These are phyloP conservation scores for Ogataea haglerorum DNA, from an alignment of 805 yeast genomes.

Conservation along the genomic window DNA sequence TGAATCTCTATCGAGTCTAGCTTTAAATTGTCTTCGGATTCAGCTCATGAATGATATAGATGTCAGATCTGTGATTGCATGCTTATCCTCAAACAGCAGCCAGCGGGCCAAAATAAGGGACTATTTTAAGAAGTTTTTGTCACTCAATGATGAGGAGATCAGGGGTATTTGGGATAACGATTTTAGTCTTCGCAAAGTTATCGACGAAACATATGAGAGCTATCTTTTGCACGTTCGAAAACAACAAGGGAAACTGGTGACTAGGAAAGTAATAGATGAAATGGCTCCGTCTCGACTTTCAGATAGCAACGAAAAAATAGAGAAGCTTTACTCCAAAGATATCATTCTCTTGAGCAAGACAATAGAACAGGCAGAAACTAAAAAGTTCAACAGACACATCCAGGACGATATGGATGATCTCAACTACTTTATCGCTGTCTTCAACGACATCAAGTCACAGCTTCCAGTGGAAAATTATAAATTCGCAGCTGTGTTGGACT, in stretches of 20 bases:
- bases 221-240: no score
- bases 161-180: constrained; percentile 11
- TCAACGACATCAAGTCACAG: constrained; percentile 44
- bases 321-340: constrained; percentile 22
- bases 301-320: background rate
- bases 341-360: constrained; percentile 35
- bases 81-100: background rate
- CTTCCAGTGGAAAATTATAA: constrained; percentile 20
- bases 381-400: constrained; percentile 47
- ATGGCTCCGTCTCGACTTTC: no score
- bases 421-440: constrained; percentile 44
- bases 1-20: constrained; percentile 15
- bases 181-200: no score
- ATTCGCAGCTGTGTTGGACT: constrained; percentile 51
- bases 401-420: constrained; percentile 68
- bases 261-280: no score
- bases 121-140: constrained; percentile 9
- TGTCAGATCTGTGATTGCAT: background rate
- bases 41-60: constrained; percentile 12
- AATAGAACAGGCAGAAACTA: constrained; percentile 44
- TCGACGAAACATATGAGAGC: no score
- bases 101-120: background rate
- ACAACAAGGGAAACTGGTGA: no score
- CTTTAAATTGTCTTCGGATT: constrained; percentile 25
- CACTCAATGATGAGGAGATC: constrained; percentile 24